Percentiles rank a stretch among this genome's conserved stretches.
Evolutionary conservation across 2,329 filamentous ascomycete genomes (phyloP).

Genomic region (Phyllosticta citriasiana): DNA sequence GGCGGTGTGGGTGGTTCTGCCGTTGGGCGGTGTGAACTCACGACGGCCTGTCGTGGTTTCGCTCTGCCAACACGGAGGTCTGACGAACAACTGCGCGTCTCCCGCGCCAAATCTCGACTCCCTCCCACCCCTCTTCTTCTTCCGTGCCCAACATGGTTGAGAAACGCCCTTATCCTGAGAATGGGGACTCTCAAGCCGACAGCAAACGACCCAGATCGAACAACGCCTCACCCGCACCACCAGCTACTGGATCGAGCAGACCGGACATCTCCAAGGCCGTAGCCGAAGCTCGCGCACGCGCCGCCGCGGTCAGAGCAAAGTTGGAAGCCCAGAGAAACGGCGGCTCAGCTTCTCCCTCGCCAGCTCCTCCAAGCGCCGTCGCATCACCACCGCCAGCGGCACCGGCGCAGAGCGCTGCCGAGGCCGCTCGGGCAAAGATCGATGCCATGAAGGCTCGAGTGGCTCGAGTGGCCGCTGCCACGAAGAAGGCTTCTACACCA

Average conservation of each 20-base stretch:
- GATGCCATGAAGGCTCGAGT: constrained; percentile 60
- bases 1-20: too few relatives aligned
- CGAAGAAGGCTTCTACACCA: constrained; percentile 32
- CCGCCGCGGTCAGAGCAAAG: constrained; percentile 24
- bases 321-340: constrained; percentile 17
- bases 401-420: constrained; percentile 13
- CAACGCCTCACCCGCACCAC: constrained; percentile 25
- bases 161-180: constrained; percentile 33
- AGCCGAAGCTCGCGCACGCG: constrained; percentile 12
- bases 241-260: constrained; percentile 13
- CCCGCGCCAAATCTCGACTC: not conserved
- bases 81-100: not conserved
- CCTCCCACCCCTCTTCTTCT: not conserved
- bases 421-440: constrained; percentile 42
- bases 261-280: constrained; percentile 21
- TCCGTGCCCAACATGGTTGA: constrained; percentile 24
- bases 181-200: constrained; percentile 26
- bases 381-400: constrained; percentile 9
- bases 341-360: constrained; percentile 10
- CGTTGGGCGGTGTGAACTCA: too few relatives aligned
- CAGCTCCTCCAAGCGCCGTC: constrained; percentile 12
- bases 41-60: not conserved
- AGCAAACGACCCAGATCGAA: constrained; percentile 32
- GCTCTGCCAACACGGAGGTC: not conserved
- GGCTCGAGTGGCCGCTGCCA: not conserved